A percentile compares a stretch with the other conserved stretches of the same genome.
These are phyloP conservation scores for Botrytis paeoniae DNA, from an alignment of 2,329 filamentous ascomycete genomes.

Conservation along the genomic window DNA sequence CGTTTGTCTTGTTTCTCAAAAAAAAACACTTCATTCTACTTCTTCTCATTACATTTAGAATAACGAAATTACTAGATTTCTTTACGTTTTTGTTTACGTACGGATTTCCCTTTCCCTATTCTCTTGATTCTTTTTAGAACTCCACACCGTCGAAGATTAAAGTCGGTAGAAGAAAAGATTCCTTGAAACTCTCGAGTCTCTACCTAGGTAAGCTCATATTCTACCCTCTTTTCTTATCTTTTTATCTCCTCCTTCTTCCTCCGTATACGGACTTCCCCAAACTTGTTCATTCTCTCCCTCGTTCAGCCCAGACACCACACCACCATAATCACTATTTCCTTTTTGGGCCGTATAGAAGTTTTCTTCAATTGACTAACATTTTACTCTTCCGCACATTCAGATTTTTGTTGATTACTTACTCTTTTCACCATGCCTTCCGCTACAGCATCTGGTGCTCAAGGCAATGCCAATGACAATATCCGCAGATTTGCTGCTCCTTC, in stretches of 20 bases:
- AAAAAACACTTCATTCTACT: not conserved
- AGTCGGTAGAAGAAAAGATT: constrained; percentile 4
- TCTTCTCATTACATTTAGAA: not conserved
- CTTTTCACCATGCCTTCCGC: constrained; percentile 21
- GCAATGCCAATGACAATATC: constrained; percentile 94
- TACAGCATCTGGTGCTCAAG: constrained; percentile 43
- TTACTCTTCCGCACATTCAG: constrained; percentile 17
- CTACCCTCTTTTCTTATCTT: not conserved
- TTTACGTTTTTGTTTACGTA: constrained; percentile 10
- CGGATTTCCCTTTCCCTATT: constrained; percentile 1
- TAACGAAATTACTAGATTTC: not conserved
- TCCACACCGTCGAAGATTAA: constrained; percentile 6
- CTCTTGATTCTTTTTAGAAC: not conserved
- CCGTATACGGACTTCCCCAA: constrained; percentile 21
- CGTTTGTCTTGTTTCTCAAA: not conserved
- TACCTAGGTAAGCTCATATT: not conserved
- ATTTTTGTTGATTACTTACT: constrained; percentile 15
- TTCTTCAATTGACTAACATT: constrained; percentile 28
- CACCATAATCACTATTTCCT: constrained; percentile 4
- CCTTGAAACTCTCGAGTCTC: constrained; percentile 2
- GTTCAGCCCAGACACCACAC: constrained; percentile 3
- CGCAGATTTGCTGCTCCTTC: constrained; percentile 91
- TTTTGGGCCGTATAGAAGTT: not conserved
- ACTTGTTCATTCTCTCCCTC: not conserved
- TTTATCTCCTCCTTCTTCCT: not conserved